Evolutionary conservation across 148 eudicot species (phyloP).

Genomic region (Rhododendron ferrugineum): DNA sequence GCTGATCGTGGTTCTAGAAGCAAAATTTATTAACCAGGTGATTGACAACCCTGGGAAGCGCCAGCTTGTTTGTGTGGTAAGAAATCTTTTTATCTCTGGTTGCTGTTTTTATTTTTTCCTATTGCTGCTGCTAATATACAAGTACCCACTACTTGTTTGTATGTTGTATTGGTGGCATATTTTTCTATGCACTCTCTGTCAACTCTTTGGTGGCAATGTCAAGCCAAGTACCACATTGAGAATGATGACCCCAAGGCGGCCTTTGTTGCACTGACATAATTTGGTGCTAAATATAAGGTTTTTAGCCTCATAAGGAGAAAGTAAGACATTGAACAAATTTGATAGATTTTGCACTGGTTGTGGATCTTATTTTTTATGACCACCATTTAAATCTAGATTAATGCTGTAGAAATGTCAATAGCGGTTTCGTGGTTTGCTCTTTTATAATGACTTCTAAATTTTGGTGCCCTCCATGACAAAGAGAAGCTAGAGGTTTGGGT

Average conservation of each 20-base stretch:
- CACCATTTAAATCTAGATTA: neutral
- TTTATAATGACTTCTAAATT: neutral
- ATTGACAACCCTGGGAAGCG: slow-evolving; percentile 86
- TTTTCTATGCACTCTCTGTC: neutral
- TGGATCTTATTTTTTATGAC: neutral
- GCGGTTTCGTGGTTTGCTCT: neutral
- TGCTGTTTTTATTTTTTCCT: neutral
- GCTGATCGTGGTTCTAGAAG: slow-evolving; percentile 84
- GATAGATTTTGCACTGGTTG: neutral
- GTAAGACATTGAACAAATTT: neutral
- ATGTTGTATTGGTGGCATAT: neutral
- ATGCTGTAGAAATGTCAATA: neutral
- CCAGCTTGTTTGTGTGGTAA: slow-evolving; percentile 98
- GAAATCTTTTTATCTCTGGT: slow-evolving; percentile 14
- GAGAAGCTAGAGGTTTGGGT: neutral
- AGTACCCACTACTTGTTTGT: neutral
- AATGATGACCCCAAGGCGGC: neutral
- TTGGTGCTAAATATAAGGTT: neutral
- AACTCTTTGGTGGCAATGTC: neutral
- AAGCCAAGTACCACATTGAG: neutral
- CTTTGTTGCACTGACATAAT: neutral
- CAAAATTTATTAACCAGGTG: slow-evolving; percentile 81
- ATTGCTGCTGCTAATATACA: neutral
- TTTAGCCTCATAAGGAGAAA: neutral
- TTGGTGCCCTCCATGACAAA: neutral